Percentiles rank a stretch among this genome's conserved stretches.
Conservation (phyloP, 306 rosid genomes). For the Castanea sativa region DNA sequence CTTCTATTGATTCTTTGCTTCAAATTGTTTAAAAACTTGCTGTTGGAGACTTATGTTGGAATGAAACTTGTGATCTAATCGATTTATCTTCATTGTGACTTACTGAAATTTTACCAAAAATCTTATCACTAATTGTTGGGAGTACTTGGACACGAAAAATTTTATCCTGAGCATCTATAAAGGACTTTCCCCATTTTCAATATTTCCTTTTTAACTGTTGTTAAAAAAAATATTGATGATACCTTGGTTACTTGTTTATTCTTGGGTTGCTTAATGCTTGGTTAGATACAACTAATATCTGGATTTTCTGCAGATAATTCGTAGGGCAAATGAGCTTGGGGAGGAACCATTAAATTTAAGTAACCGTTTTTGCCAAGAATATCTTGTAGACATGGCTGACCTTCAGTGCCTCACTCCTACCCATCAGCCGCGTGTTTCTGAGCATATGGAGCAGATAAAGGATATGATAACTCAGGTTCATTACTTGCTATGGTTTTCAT, state of each 20-base stretch:
- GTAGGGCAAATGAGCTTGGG: slow-evolving; percentile 75
- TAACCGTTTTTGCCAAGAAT: slow-evolving; percentile 76
- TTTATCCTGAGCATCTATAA: background rate
- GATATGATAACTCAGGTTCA: slow-evolving; percentile 76
- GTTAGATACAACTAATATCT: slow-evolving; percentile 26
- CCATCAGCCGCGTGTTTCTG: slow-evolving; percentile 84
- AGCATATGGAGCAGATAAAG: slow-evolving; percentile 81
- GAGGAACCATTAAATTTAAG: slow-evolving; percentile 80
- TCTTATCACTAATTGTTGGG: background rate
- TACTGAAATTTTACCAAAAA: background rate
- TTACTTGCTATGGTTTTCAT: background rate
- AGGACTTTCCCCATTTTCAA: background rate
- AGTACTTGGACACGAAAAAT: background rate
- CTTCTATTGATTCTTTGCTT: background rate
- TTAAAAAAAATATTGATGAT: background rate
- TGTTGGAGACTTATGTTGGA: background rate
- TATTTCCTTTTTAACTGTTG: background rate
- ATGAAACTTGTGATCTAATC: background rate
- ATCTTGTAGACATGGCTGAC: slow-evolving; percentile 65
- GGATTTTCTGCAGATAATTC: slow-evolving; percentile 66
- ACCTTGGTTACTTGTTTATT: slow-evolving; percentile 7
- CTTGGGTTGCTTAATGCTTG: slow-evolving; percentile 16
- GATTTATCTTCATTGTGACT: too few species aligned
- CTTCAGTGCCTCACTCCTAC: slow-evolving; percentile 88
- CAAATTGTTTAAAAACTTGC: background rate